Evolutionary conservation across 2,329 filamentous ascomycete genomes (phyloP), one percentile per base, ranked within the genome.

Genomic region (Pseudogymnoascus sp.): DNA sequence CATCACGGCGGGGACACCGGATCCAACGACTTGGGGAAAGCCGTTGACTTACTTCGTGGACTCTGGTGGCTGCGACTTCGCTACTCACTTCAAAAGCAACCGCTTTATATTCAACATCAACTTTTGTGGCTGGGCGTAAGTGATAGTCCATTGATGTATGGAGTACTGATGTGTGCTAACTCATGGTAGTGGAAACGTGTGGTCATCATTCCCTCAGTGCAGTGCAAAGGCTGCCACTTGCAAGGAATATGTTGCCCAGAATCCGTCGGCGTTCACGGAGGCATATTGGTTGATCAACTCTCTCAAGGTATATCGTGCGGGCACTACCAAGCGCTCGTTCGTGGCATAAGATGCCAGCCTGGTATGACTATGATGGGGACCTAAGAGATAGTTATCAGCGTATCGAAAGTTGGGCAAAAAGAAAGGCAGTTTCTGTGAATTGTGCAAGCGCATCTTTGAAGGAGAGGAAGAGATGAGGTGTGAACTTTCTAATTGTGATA

Each of bases 61-160:
- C 21, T 11, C 19, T 23, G 82, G 80, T 63, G 66, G 74, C 19
- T 97, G 93, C 77, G 78, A 93, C 70, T 89, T 96, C 67, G 79
- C 85, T 64, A 71, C 76, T 1, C 83, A 88, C 75, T 96, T 97
- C 78, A 79, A 79, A 66, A 78, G 89, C 66, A 83, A 96, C 79
- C 84, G 88, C 71, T 86, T 97, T 68, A 85, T 93, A 70, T 87
- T 93, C 74, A 86, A 93, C 77, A 95, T 88, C 2, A 90, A 89
- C 36, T 89, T 96, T 73, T 97, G 93, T 76, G 93, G 93, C 66
- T 66, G 62, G 63, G 51, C 62, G 66, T 51, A 81, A 86, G 67
- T 66, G 75, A 48, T 48, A 14, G 11, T 48, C 13, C 21, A 23
- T 1, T 14, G 43, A 48, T 48, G 8, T 2, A 3, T 45, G 2